Evolutionary conservation across 2,329 filamentous ascomycete species (phyloP).

Genomic region (Aureobasidium namibiae): DNA sequence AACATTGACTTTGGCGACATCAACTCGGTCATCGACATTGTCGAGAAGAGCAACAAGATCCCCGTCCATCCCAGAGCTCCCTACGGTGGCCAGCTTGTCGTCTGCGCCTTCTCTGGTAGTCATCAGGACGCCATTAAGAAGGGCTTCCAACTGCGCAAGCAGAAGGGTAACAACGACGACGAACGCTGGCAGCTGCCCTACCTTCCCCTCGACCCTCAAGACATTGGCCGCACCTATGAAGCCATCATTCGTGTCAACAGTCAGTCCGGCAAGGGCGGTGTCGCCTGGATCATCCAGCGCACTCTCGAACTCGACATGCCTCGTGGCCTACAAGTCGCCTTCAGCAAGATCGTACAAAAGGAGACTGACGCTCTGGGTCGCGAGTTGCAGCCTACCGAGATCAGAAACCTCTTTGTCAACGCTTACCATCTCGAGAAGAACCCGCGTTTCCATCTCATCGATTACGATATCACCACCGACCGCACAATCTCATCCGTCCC

Average conservation of each 20-base stretch:
- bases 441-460: slow-evolving; percentile 75
- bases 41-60: slow-evolving; percentile 91
- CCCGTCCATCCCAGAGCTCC: slow-evolving; percentile 83
- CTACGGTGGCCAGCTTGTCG: slow-evolving; percentile 85
- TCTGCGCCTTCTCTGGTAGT: slow-evolving; percentile 82
- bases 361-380: slow-evolving; percentile 72
- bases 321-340: slow-evolving; percentile 83
- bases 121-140: slow-evolving; percentile 98
- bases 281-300: slow-evolving; percentile 87
- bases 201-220: slow-evolving; percentile 82
- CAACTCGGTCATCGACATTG: slow-evolving; percentile 73
- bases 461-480: slow-evolving; percentile 86
- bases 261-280: slow-evolving; percentile 88
- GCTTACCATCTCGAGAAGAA: slow-evolving; percentile 80
- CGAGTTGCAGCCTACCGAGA: slow-evolving; percentile 77
- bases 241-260: slow-evolving; percentile 97
- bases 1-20: slow-evolving; percentile 89
- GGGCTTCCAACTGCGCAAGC: slow-evolving; percentile 63
- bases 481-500: slow-evolving; percentile 68
- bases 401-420: slow-evolving; percentile 77
- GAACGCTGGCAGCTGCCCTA: slow-evolving; percentile 81
- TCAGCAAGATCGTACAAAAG: slow-evolving; percentile 77
- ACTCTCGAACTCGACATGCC: slow-evolving; percentile 87
- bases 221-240: slow-evolving; percentile 96
- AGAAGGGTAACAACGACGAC: slow-evolving; percentile 50